Evolutionary conservation across 2,329 filamentous ascomycete species (phyloP), one percentile per base, ranked within the genome.

Genomic region (Neopestalotiopsis sp.): DNA sequence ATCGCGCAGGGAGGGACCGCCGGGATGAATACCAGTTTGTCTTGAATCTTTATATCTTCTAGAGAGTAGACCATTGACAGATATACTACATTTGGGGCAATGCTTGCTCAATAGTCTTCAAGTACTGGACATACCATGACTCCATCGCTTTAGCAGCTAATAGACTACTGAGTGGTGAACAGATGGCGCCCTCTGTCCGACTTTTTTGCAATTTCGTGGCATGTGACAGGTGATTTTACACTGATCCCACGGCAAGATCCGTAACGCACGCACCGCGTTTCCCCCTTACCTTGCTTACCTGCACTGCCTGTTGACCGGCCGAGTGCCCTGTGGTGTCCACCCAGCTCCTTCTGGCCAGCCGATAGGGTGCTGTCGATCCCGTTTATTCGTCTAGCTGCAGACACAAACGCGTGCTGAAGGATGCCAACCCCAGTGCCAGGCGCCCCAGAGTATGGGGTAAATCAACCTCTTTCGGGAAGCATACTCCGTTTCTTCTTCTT

Each of bases 351-450:
- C 24, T n/a, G 20, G 20, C 61, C n/a, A 24, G 20, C 20, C 42
- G 61, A 45, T 45, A 64, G 38, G 34, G 38, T 45, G n/a, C 12
- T 24, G 30, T 40, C 61, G 40, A 52, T 45, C 61, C 38, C 61
- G 28, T 64, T 52, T 32, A 20, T 52, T 64, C 34, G 38, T 52
- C 38, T 52, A 64, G 61, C 61, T 64, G 61, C 61, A 64, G 61
- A 24, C 38, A 30, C 61, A 28, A 52, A 52, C 6, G 9, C 28
- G 61, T 32, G 61, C 61, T 64, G 61, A 49, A 28, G 61, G 61
- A 24, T 45, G 34, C 61, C 42, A 20, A 52, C 45, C 45, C 45
- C 45, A 20, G 45, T 64, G 20, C 61, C 38, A 64, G 40, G 61
- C 38, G 10, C 24, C 34, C 17, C 20, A 62, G 34, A 64, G 42